phyloP scores from a whole-genome alignment of 306 rosid species.

The Glycine soja region DNA sequence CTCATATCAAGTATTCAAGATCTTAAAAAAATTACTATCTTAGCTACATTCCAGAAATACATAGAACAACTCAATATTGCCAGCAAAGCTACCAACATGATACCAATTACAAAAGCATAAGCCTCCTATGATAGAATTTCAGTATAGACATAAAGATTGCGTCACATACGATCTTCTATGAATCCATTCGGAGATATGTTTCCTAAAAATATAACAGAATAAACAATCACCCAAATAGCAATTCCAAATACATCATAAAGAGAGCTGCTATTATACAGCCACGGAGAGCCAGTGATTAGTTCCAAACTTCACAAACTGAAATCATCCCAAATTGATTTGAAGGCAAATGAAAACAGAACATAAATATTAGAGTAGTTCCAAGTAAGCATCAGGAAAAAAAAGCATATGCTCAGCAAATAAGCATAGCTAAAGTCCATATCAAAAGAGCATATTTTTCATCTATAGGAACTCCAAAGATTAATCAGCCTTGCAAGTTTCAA shows the following conservation, averaged over 20 bases:
- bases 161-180: neutral
- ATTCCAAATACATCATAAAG: conserved; percentile 21
- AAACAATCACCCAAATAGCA: conserved; percentile 9
- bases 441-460: conserved; percentile 21
- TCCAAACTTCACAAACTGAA: conserved; percentile 45
- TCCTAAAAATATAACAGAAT: neutral
- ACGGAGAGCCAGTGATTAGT: conserved; percentile 1
- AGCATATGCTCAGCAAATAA: neutral
- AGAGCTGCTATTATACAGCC: neutral
- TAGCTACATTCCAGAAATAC: conserved; percentile 1
- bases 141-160: neutral
- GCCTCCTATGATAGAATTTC: conserved; percentile 9
- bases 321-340: neutral
- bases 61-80: conserved; percentile 24
- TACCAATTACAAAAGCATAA: conserved; percentile 19
- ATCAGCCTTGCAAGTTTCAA: conserved; percentile 25
- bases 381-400: neutral
- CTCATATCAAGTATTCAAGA: conserved; percentile 6
- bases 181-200: conserved; percentile 2
- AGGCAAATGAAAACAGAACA: neutral
- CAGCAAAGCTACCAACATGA: conserved; percentile 21
- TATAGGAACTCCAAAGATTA: conserved; percentile 21
- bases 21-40: conserved; percentile 7
- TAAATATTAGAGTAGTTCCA: conserved; percentile 34
- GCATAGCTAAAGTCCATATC: neutral